Base-by-base conservation (phyloP, 2,329 filamentous ascomycete species). In the Botrytis byssoidea region DNA sequence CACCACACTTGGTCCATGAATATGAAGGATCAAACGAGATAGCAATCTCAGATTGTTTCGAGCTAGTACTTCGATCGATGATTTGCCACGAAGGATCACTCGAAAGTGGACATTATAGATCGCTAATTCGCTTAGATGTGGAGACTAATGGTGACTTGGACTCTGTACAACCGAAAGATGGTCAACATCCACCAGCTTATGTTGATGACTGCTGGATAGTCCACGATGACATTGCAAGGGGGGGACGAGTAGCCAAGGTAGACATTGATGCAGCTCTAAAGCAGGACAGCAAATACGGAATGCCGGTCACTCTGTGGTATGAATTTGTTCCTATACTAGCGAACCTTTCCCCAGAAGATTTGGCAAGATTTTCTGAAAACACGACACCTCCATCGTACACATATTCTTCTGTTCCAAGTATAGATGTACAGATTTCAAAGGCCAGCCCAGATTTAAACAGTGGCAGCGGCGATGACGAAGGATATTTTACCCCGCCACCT, bases 241-340 rank as follows among this genome's bases (percentile, higher is more conserved):
- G 89, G 85, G 88, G 51, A 87, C 89, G 95, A 40, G 92, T 98
- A 4, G 87, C 86, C 0, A 87, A 92, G 72, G 90, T 55, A 18
- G 92, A 98, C 76, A 89, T 91, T 78, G 91, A 93, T 75, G 84
- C 91, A 77, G 91, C 93, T 0, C 98, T 68, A 91, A 89, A 77
- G 88, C 92, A n/a, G 95, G 98, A 81, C 22, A 37, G 55, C n/a
- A 42, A 57, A 42, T 69, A 69, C n/a, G 66, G 66, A n/a, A 97
- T 94, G 81, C 95, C 96, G 0, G 98, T 98, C 81, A 87, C 98
- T 10, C 85, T 99, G 0, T 98, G 98, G 82, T 99, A 98, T 80
- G 95, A 98, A 82, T 93, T 98, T 59, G 88, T 97, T 44, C 95
- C 95, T 0, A 94, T 97, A 79, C 89, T 93, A 44, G 92, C 95